Base-by-base conservation (phyloP, 2,329 filamentous ascomycete species). In the Lachnellula arida region DNA sequence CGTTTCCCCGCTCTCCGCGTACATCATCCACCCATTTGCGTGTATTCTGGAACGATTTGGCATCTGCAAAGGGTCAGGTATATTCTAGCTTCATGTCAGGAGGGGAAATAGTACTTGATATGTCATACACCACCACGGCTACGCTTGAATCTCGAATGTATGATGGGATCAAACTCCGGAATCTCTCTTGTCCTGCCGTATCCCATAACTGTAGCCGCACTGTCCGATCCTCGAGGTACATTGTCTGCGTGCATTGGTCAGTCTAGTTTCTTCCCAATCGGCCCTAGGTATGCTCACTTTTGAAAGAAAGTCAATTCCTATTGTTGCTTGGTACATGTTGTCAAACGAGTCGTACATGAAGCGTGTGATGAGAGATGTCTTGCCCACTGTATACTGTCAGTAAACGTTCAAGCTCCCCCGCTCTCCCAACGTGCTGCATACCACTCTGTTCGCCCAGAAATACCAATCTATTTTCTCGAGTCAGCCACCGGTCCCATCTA, bases 271-370 rank as follows among this genome's bases (percentile, higher is more conserved):
- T 22, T 25, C 17, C 37, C 48, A 49, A 55, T 49, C 49, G 57
- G 49, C 46, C 40, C 40, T 25, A n/a, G 25, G 19, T 14, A 47
- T 57, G 47, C 74, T 72, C 79, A 89, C 91, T 87, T 99, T 99
- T 70, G 92, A 97, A 65, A 99, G 84, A 72, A 99, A 99, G 76
- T 99, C 94, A 78, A 99, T 99, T 70, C 94, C 94, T 71, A 99
- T 97, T 40, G 94, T 99, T 56, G 94, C 94, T 76, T 99, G 94
- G 78, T 99, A 99, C 81, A 93, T 97, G 77, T 96, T 97, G 80
- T 99, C 94, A 80, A 99, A 99, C 48, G 94, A 97, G 76, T 99
- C 94, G 81, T 99, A 99, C 94, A 99, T 99, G 81, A 99, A 99
- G 63, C 94, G 87, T 64, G 94, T 99, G 73, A 99, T 99, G 68